Percentiles rank a stretch among this genome's conserved stretches.
These are phyloP conservation scores for Triticum timopheevii DNA, from an alignment of 176 grass and related monocot genomes.

Conservation along the genomic window DNA sequence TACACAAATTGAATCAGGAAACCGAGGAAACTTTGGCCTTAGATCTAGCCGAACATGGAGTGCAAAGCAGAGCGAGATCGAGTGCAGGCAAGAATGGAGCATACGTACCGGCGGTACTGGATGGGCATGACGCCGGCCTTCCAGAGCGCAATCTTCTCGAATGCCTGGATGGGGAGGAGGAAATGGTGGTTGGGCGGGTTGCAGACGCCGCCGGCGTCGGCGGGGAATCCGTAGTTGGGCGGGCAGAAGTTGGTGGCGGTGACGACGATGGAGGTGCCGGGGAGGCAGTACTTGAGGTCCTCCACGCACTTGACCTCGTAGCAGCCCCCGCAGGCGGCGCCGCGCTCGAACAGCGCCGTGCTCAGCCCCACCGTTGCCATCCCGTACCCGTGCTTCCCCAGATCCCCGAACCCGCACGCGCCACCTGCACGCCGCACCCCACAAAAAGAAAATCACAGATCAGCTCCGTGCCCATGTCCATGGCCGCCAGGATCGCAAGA, in stretches of 20 bases:
- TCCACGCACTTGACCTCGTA: constrained; percentile 95
- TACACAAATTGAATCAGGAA: constrained; percentile 22
- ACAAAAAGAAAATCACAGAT: neutral
- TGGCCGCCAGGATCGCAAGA: neutral
- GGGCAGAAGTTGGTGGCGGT: constrained; percentile 98
- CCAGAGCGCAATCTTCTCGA: constrained; percentile 99
- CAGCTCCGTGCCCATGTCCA: neutral
- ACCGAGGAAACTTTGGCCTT: neutral
- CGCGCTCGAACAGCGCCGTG: constrained; percentile 80
- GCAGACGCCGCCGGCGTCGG: constrained; percentile 85
- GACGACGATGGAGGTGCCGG: constrained; percentile 90
- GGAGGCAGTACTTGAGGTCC: constrained; percentile 86
- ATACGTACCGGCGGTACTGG: constrained; percentile 88
- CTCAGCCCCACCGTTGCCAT: constrained; percentile 94
- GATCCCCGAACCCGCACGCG: constrained; percentile 93
- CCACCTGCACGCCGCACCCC: constrained; percentile 53
- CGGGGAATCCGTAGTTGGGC: constrained; percentile 78
- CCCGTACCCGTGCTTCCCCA: constrained; percentile 90
- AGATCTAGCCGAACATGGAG: constrained; percentile 42
- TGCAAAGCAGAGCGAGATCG: neutral
- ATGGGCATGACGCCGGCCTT: constrained; percentile 98
- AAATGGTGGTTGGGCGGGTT: constrained; percentile 94
- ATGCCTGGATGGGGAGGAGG: constrained; percentile 93
- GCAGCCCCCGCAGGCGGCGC: constrained; percentile 87
- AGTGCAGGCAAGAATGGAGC: constrained; percentile 14